These are phyloP conservation scores for Tirmania nivea DNA, from an alignment of 495 filamentous ascomycete species.

Conservation along the genomic window DNA sequence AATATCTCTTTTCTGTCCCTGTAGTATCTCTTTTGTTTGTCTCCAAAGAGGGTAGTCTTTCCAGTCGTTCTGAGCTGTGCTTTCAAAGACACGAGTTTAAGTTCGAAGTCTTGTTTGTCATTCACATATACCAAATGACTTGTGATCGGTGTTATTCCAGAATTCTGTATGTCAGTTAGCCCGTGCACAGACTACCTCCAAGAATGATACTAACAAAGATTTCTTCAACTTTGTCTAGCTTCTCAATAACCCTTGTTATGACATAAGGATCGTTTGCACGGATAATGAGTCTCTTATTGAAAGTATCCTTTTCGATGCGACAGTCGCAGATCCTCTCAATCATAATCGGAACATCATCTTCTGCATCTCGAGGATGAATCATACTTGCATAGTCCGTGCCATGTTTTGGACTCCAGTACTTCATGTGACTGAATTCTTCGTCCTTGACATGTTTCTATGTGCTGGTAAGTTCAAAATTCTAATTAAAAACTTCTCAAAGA, in stretches of 20 bases:
- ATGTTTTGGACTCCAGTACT: conserved; percentile 8
- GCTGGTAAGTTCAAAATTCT: too few species aligned
- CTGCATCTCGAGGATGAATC: conserved; percentile 9
- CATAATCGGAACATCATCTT: conserved; percentile 5
- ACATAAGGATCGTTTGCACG: conserved; percentile 5
- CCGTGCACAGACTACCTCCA: neutral
- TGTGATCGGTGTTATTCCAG: conserved; percentile 9
- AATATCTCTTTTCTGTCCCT: conserved; percentile 4
- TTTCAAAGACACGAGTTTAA: conserved; percentile 10
- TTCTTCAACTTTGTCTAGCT: conserved; percentile 13
- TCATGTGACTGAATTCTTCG: too few species aligned
- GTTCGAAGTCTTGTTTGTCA: conserved; percentile 13
- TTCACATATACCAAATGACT: conserved; percentile 6
- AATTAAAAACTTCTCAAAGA: too few species aligned
- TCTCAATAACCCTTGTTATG: conserved; percentile 8
- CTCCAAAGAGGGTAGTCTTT: conserved; percentile 7
- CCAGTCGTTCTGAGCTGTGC: conserved; percentile 8
- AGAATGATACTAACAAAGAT: conserved; percentile 7
- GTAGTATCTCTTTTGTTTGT: conserved; percentile 7
- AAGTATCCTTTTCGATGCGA: conserved; percentile 6
- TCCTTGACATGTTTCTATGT: too few species aligned
- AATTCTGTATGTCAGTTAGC: conserved; percentile 2
- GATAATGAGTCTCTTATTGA: conserved; percentile 11
- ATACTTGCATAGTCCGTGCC: conserved; percentile 8
- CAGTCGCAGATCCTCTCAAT: conserved; percentile 12